Evolutionary conservation across 2,329 filamentous ascomycete species (phyloP).

Genomic region (Colletotrichum navitas): DNA sequence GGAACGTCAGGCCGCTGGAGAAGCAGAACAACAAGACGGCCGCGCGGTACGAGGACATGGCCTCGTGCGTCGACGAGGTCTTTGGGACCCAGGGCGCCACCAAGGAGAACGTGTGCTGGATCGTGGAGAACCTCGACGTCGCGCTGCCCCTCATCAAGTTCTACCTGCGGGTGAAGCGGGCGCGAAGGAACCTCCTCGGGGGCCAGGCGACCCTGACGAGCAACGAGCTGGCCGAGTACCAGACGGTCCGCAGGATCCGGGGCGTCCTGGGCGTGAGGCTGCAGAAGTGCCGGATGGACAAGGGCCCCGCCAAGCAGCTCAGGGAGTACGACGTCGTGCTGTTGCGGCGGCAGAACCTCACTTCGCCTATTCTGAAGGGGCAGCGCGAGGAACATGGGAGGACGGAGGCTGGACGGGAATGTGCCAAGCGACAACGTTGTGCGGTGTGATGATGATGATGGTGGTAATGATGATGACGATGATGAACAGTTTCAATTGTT

Average conservation of each 20-base stretch:
- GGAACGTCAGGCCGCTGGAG: conserved; percentile 3
- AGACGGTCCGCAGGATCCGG: conserved; percentile 17
- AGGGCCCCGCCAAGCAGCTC: neutral
- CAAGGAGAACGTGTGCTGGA: conserved; percentile 18
- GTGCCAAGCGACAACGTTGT: conserved; percentile 1
- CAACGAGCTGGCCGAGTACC: conserved; percentile 14
- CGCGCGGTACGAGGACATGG: conserved; percentile 19
- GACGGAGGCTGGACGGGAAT: neutral
- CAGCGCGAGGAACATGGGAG: neutral
- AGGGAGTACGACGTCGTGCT: conserved; percentile 12
- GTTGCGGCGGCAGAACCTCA: conserved; percentile 7
- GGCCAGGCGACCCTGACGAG: conserved; percentile 5
- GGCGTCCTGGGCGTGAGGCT: conserved; percentile 5
- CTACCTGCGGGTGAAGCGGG: conserved; percentile 7
- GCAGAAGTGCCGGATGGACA: conserved; percentile 4
- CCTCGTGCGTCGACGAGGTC: conserved; percentile 18
- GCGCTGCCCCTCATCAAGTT: conserved; percentile 19
- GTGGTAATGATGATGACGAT: no score
- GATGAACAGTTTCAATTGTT: neutral
- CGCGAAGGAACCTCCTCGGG: conserved; percentile 10
- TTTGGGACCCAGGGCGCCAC: conserved; percentile 10
- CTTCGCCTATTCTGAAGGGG: neutral
- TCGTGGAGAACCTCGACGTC: conserved; percentile 6
- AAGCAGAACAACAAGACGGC: conserved; percentile 7
- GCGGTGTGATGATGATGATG: neutral